Evolutionary conservation across 1,284 basidiomycete species (phyloP), one percentile per base, ranked within the genome.

Genomic region (Puccinia sorghi): DNA sequence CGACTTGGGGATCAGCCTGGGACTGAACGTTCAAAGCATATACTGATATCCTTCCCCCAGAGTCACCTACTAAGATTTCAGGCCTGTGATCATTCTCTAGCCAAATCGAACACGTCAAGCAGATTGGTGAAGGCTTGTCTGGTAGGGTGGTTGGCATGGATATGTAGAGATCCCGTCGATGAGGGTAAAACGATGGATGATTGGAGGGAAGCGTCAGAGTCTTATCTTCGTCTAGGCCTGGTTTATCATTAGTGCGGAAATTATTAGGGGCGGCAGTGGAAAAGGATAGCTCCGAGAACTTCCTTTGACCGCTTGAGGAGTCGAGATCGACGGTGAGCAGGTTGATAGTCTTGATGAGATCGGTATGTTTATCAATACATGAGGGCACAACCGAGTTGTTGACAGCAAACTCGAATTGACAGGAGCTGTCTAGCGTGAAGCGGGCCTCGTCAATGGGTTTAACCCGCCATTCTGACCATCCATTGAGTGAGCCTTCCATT

Each of bases 21-120:
- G 70, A 69, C 20, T 17, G 25, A 13, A 37, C 63, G 48, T 73
- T 61, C 37, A 73, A 48, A 32, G 41, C 50, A 37, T 73, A 73
- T 5, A 73, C 41, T 7, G 59, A 73, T 63, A 73, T n/a, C 27
- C 46, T 57, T 59, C 72, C 72, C 25, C 46, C 8, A 12, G 72
- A 73, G 57, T 73, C 72, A 13, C 72, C 72, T n/a, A 63, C 57
- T 22, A 73, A 37, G 39, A 73, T 61, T 22, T 39, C 50, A 20
- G 72, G 72, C 2, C 41, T 43, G 50, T 61, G 41, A 15, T 61
- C 56, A 63, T 73, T 57, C 43, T 59, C 54, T 50, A 73, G 48
- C 72, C 72, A 73, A 15, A 61, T 61, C 59, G 72, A 59, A 73
- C 56, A 73, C 2, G 72, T 73, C 57, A 50, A 63, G 22, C 39